A percentile compares a stretch with the other conserved stretches of the same genome.
Evolutionary conservation across 2,329 filamentous ascomycete genomes (phyloP).

Genomic region (Neofusicoccum sp.): DNA sequence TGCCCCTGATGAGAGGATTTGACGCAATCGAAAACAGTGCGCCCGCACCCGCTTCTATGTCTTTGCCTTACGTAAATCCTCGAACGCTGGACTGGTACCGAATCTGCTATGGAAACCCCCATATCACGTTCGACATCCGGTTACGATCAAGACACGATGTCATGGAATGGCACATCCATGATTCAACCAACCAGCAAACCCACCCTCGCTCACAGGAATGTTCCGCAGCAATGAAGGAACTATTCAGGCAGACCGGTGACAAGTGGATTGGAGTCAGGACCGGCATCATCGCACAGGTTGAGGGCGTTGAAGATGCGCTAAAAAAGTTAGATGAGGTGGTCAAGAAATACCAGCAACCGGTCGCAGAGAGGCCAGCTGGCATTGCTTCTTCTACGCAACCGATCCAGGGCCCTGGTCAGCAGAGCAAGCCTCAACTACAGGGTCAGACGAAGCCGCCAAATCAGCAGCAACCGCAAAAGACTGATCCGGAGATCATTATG

Average conservation of each 20-base stretch:
- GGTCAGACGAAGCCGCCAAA: not conserved
- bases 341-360: conserved; percentile 10
- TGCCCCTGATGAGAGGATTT: conserved; percentile 56
- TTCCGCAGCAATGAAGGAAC: conserved; percentile 31
- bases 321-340: conserved; percentile 39
- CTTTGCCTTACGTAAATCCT: conserved; percentile 6
- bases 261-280: conserved; percentile 40
- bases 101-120: conserved; percentile 41
- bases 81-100: conserved; percentile 54
- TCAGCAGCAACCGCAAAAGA: not conserved
- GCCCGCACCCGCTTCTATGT: not conserved
- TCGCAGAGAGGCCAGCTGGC: not conserved
- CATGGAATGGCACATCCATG: conserved; percentile 39
- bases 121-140: conserved; percentile 39
- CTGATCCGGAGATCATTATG: conserved; percentile 15
- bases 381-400: not conserved
- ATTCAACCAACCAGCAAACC: conserved; percentile 28
- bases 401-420: not conserved
- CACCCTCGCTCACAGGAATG: conserved; percentile 29
- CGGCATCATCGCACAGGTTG: conserved; percentile 36
- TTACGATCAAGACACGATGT: conserved; percentile 32
- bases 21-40: conserved; percentile 2
- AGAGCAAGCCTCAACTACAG: not conserved
- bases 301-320: conserved; percentile 37
- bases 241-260: conserved; percentile 30